Evolutionary conservation across 805 yeast genomes (phyloP), one percentile per base, ranked within the genome.

Genomic region (Candida verbasci): DNA sequence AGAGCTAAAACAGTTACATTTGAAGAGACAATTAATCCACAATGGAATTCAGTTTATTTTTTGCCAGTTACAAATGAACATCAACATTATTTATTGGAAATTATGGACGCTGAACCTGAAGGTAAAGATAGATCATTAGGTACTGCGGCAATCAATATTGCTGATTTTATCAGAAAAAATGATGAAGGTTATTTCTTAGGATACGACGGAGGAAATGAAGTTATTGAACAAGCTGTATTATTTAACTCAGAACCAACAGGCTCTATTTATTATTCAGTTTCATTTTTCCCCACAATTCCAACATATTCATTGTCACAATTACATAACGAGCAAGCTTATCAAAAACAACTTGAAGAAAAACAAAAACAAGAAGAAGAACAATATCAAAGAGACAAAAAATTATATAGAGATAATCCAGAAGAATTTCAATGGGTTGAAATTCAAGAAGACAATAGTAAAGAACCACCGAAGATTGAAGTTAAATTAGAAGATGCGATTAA

Each of bases 101-200:
- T 81, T 35, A 72, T 74, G 73, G 93, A 85, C 58, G 80, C 75
- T 33, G 87, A 84, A 55, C 66, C 68, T 15, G 67, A 74, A 22
- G 78, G 76, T 20, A 74, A 73, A 39, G 88, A 83, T 55, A 72
- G 88, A 49, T 50, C 73, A 1, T 62, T 85, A 46, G 94, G 93
- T 10, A 56, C 72, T 3, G 67, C 76, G 23, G 68, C 74, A 17
- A 56, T 82, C 17, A 60, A 76, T 9, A 63, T 76, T 10, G 53
- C 67, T 18, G 72, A 75, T 18, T 70, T 70, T 41, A 56, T 80
- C 46, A 65, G 68, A 49, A 69, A 66, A 48, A 68, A 70, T 44
- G 57, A 60, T 1, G 55, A 72, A 24, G 81, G 78, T 1, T 58
- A 63, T 31, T 75, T 53, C 43, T 49, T 65, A 40, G 74, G 72